These are phyloP conservation scores for Tuber calosporum DNA, from an alignment of 495 filamentous ascomycete genomes.

Conservation along the genomic window DNA sequence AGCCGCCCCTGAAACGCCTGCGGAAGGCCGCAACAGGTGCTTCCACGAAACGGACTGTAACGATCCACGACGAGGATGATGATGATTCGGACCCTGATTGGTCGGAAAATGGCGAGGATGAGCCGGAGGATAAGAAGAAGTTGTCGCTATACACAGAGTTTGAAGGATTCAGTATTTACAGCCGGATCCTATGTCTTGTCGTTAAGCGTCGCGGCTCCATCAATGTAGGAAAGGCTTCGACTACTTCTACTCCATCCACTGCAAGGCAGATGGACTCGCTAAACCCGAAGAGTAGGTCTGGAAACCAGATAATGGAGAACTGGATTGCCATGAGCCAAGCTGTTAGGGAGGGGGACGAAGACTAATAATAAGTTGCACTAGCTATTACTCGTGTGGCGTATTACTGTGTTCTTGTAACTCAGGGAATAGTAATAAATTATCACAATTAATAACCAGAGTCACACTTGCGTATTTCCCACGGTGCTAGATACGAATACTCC, in stretches of 20 bases:
- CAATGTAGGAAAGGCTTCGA: conserved; percentile 39
- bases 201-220: conserved; percentile 60
- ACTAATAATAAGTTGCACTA: conserved; percentile 16
- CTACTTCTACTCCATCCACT: not conserved
- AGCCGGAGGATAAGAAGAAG: conserved; percentile 78
- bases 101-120: conserved; percentile 33
- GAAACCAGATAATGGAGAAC: conserved; percentile 35
- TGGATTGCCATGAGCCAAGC: conserved; percentile 41
- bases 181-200: conserved; percentile 80
- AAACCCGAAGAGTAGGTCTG: not conserved
- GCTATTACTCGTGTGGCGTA: not conserved
- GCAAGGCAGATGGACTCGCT: not conserved
- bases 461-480: not conserved
- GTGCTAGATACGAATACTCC: not conserved
- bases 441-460: not conserved
- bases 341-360: conserved; percentile 28
- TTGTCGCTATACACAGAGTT: conserved; percentile 73
- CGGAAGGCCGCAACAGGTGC: conserved; percentile 43
- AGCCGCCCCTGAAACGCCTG: conserved; percentile 47
- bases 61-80: conserved; percentile 33
- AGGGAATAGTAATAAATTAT: not conserved
- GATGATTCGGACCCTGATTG: conserved; percentile 15
- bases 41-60: conserved; percentile 9
- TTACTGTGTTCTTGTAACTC: not conserved
- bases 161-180: conserved; percentile 91